Conservation (phyloP, 176 grass and related monocot genomes). For the Triticum timopheevii region DNA sequence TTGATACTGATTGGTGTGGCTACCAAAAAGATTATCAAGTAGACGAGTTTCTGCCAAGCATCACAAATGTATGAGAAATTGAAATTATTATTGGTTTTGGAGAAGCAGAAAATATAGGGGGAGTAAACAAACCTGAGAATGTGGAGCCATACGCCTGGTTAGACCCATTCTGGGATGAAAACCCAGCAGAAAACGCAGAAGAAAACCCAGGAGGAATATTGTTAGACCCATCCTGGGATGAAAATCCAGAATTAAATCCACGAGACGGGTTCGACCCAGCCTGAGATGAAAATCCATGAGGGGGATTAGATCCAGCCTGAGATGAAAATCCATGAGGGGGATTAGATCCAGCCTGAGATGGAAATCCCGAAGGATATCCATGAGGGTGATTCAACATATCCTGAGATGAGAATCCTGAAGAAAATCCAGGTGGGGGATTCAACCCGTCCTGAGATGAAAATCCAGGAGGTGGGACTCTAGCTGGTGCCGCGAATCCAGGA, state of each 20-base stretch:
- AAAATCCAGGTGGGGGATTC: constrained; percentile 51
- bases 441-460: constrained; percentile 55
- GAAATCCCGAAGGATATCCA: constrained; percentile 24
- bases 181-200: constrained; percentile 35
- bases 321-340: constrained; percentile 29
- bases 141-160: constrained; percentile 45
- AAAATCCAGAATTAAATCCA: constrained; percentile 31
- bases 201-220: constrained; percentile 55
- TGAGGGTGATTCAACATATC: constrained; percentile 45
- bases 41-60: constrained; percentile 50
- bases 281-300: constrained; percentile 55
- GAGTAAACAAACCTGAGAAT: constrained; percentile 45
- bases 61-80: constrained; percentile 27
- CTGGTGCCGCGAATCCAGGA: constrained; percentile 60
- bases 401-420: constrained; percentile 47
- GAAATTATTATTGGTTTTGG: neutral
- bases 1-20: constrained; percentile 57
- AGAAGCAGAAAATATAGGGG: neutral
- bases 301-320: constrained; percentile 46
- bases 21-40: constrained; percentile 41
- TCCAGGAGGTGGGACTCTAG: constrained; percentile 58
- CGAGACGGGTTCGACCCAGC: constrained; percentile 41
- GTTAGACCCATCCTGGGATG: constrained; percentile 53
- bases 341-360: constrained; percentile 37
- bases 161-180: constrained; percentile 53